A percentile compares a stretch with the other conserved stretches of the same genome.
phyloP scores from a whole-genome alignment of 176 grass and related monocot species.

The Eragrostis nindensis region DNA sequence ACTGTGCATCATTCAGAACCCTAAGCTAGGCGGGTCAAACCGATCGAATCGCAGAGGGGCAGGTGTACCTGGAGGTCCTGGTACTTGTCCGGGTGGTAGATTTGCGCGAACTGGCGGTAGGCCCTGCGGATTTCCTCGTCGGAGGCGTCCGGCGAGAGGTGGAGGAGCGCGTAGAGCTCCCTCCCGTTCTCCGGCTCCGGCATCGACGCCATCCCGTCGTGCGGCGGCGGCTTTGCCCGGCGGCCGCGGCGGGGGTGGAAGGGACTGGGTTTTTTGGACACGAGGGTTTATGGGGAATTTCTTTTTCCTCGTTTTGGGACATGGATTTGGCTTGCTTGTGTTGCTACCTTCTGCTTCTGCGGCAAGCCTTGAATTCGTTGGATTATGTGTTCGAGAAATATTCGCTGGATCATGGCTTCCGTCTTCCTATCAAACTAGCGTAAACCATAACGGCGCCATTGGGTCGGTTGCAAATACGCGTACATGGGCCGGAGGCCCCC shows the following conservation, averaged over 20 bases:
- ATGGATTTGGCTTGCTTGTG: conserved; percentile 5
- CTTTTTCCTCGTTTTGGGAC: no score
- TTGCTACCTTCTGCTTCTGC: conserved; percentile 27
- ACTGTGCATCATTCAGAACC: not conserved
- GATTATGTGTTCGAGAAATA: not conserved
- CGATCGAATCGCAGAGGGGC: conserved; percentile 17
- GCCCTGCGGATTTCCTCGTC: conserved; percentile 86
- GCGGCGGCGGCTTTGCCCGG: conserved; percentile 15
- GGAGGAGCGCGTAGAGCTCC: conserved; percentile 83
- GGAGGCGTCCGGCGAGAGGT: conserved; percentile 81
- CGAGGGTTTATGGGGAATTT: conserved; percentile 46
- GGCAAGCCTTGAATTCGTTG: not conserved
- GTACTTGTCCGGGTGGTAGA: conserved; percentile 96
- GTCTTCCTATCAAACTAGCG: not conserved
- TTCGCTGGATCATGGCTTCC: no score
- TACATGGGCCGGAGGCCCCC: no score
- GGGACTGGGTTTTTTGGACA: not conserved
- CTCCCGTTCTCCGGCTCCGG: conserved; percentile 54
- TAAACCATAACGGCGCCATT: not conserved
- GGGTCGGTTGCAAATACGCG: no score
- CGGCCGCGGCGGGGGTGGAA: conserved; percentile 12
- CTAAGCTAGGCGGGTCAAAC: conserved; percentile 14
- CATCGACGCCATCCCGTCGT: conserved; percentile 38
- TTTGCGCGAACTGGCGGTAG: conserved; percentile 91
- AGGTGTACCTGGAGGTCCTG: conserved; percentile 58